phyloP scores from a whole-genome alignment of 768 basidiomycete genomes.

The Coprinopsis sp. region DNA sequence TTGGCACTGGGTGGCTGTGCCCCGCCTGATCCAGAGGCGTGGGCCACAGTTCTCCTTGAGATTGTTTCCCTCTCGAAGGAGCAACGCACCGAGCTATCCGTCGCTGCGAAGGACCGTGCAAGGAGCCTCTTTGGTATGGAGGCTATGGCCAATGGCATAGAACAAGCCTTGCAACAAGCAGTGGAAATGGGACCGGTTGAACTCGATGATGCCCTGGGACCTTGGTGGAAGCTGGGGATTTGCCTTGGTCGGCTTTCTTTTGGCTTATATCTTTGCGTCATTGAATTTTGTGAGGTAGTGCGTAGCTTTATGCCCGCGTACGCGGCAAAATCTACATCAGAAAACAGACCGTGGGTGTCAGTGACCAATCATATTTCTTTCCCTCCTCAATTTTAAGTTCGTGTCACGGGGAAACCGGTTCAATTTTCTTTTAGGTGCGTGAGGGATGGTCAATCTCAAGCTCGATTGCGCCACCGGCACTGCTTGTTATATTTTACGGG shows the following conservation, averaged over 20 bases:
- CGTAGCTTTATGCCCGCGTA: too few species aligned
- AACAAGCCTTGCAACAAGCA: constrained; percentile 50
- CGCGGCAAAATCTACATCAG: too few species aligned
- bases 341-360: too few species aligned
- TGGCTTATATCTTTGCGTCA: constrained; percentile 26
- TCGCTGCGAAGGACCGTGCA: constrained; percentile 58
- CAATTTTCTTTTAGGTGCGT: too few species aligned
- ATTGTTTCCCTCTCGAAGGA: constrained; percentile 43
- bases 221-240: constrained; percentile 18
- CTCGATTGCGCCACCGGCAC: too few species aligned
- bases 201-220: constrained; percentile 6
- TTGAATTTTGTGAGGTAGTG: too few species aligned
- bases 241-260: constrained; percentile 28
- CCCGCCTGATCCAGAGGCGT: constrained; percentile 54
- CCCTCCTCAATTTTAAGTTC: too few species aligned
- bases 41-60: constrained; percentile 65
- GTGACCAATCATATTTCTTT: too few species aligned
- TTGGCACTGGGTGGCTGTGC: constrained; percentile 77
- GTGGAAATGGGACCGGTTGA: constrained; percentile 46
- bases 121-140: constrained; percentile 68
- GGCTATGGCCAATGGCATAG: constrained; percentile 61
- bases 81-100: constrained; percentile 46
- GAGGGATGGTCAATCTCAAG: too few species aligned
- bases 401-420: too few species aligned
- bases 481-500: too few species aligned